Evolutionary conservation across 768 basidiomycete species (phyloP), one percentile per base, ranked within the genome.

Genomic region (Boletellus sp.): DNA sequence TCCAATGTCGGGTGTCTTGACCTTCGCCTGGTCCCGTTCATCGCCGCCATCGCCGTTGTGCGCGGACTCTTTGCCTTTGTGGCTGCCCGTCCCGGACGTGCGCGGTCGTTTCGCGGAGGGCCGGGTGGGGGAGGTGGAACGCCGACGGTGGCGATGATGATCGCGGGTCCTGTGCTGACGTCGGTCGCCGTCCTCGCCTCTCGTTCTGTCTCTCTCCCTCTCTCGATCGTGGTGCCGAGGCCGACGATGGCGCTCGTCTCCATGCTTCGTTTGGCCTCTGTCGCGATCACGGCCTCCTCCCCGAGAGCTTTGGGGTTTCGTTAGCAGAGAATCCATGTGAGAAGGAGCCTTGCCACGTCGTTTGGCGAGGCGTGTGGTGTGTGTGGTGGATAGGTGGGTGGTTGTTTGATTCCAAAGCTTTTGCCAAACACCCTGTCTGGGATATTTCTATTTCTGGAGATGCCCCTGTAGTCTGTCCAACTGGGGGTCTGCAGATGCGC

Each of bases 361-460:
- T 22, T 23, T 28, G 4, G 28, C 38, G 38, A 39, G 38, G 38
- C 22, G 1, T 4, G 6, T 5, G 19, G n/a, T 39, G 17, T 32
- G 33, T 32, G 37, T 11, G 15, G 9, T 34, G n/a, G 20, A 32
- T 35, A 28, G 12, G 41, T 52, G 38, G 26, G 48, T 42, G 55
- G 45, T 62, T 66, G 63, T 67, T 63, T 65, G 55, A 48, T 54
- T 55, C 52, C 40, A 57, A 67, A 46, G 63, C 48, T 17, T 42
- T 57, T 59, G 60, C 65, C 58, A 61, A 61, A 60, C 52, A 61
- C 43, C 38, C 41, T 10, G 34, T 36, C 42, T 16, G 17, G 11
- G 24, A 13, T 20, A 11, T 16, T 43, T 43, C 55, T 47, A 39
- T 45, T 47, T 45, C 26, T 4, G 38, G 37, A 20, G 19, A 33